These are phyloP conservation scores for Echeveria elegans DNA, from an alignment of 164 flowering plant genomes.

Conservation along the genomic window DNA sequence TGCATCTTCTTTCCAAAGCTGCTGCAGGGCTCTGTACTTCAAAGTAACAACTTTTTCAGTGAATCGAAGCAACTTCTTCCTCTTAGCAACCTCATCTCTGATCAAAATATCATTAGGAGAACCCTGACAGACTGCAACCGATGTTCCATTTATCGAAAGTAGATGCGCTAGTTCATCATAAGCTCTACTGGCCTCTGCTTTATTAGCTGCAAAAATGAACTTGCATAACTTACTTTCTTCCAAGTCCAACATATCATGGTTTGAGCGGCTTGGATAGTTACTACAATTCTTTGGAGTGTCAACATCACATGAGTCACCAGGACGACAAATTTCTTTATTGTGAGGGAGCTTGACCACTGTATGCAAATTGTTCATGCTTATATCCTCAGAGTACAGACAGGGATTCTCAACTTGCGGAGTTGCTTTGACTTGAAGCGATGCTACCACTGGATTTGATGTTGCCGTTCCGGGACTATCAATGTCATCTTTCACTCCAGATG, in stretches of 20 bases:
- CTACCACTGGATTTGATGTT: conserved; percentile 50
- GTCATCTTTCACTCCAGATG: conserved; percentile 20
- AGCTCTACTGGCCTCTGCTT: conserved; percentile 39
- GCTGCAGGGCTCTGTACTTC: conserved; percentile 60
- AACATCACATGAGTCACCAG: not conserved
- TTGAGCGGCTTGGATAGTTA: not conserved
- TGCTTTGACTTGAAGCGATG: conserved; percentile 14
- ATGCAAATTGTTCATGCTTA: conserved; percentile 1
- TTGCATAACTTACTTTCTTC: conserved; percentile 15
- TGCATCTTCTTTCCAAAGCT: conserved; percentile 78
- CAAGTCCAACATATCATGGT: not conserved
- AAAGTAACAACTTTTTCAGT: conserved; percentile 69
- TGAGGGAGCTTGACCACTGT: not conserved
- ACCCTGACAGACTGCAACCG: conserved; percentile 12
- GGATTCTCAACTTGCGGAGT: conserved; percentile 13
- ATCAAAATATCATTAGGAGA: conserved; percentile 9
- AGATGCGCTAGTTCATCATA: conserved; percentile 41
- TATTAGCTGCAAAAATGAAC: conserved; percentile 43
- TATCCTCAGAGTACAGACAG: conserved; percentile 16
- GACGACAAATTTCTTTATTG: not conserved
- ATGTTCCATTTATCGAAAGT: conserved; percentile 24
- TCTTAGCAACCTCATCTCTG: conserved; percentile 34
- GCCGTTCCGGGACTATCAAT: conserved; percentile 68
- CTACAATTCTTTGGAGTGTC: not conserved
- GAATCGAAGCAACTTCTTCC: conserved; percentile 41